phyloP scores from a whole-genome alignment of 192 early-diverging fungal species.

The Spinellus fusiger region DNA sequence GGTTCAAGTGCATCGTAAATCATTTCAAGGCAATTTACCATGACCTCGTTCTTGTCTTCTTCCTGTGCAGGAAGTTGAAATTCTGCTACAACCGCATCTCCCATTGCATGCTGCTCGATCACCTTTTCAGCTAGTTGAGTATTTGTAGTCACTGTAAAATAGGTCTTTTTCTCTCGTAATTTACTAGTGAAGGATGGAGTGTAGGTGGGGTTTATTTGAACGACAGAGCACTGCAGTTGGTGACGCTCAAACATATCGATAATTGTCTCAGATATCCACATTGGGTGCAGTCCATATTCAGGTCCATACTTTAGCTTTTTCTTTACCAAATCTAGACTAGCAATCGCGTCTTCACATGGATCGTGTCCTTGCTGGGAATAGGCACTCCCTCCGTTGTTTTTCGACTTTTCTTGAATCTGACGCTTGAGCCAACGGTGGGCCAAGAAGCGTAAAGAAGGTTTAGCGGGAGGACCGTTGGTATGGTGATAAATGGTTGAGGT shows the following conservation, averaged over 20 bases:
- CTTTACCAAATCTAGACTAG: constrained; percentile 55
- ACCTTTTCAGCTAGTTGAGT: background rate
- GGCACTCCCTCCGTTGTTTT: constrained; percentile 44
- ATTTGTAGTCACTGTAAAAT: background rate
- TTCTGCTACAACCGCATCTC: background rate
- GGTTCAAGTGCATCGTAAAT: constrained; percentile 7
- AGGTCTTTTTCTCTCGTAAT: background rate
- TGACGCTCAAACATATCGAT: constrained; percentile 2
- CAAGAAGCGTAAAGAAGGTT: constrained; percentile 49
- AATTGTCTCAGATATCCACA: constrained; percentile 7
- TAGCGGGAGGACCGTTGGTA: constrained; percentile 40
- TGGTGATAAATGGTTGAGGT: constrained; percentile 53
- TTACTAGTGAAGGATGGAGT: background rate
- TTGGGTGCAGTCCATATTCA: constrained; percentile 27
- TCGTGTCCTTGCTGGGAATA: constrained; percentile 64
- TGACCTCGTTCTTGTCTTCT: background rate
- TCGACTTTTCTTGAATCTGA: constrained; percentile 41
- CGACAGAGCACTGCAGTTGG: background rate
- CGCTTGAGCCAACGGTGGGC: constrained; percentile 44
- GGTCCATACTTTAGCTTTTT: constrained; percentile 38
- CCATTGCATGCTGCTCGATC: background rate
- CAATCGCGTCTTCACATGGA: constrained; percentile 59
- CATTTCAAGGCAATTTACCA: background rate
- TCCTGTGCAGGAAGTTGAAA: background rate
- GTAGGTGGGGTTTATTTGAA: constrained; percentile 1